Evolutionary conservation across 148 eudicot species (phyloP).

Genomic region (Nyssa sinensis): DNA sequence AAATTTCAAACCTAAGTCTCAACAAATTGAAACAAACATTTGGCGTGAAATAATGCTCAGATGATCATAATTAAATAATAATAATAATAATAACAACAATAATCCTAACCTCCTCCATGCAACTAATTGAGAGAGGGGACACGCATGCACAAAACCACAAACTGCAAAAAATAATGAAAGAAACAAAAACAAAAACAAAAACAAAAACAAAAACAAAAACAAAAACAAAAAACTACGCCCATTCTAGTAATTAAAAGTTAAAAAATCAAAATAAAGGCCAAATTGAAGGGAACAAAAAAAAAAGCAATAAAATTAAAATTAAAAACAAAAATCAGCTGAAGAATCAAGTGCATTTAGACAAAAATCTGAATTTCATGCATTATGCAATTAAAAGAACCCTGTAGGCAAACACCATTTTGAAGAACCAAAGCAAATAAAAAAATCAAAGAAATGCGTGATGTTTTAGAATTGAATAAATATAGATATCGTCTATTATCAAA

Average conservation of each 20-base stretch:
- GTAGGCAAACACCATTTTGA: not conserved
- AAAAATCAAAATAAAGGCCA: not conserved
- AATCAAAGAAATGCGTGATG: not conserved
- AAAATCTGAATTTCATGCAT: not conserved
- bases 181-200: not conserved
- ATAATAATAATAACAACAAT: not conserved
- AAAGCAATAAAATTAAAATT: not conserved
- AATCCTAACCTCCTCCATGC: not conserved
- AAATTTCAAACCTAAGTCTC: conserved; percentile 10
- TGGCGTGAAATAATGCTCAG: not conserved
- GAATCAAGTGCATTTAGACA: not conserved
- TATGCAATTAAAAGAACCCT: not conserved
- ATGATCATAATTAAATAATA: not conserved
- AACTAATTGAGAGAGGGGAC: not conserved
- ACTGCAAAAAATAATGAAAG: not conserved
- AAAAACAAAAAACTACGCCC: not conserved
- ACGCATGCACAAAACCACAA: not conserved
- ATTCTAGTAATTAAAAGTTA: not conserved
- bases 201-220: not conserved
- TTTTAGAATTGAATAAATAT: not conserved
- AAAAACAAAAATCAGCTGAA: conserved; percentile 2
- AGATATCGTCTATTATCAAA: not conserved
- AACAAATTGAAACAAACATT: not conserved
- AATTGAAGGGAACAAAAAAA: not conserved
- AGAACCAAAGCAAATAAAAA: not conserved